Evolutionary conservation across 495 filamentous ascomycete species (phyloP), one percentile per base, ranked within the genome.

Genomic region (Tetracladium marchalianum): DNA sequence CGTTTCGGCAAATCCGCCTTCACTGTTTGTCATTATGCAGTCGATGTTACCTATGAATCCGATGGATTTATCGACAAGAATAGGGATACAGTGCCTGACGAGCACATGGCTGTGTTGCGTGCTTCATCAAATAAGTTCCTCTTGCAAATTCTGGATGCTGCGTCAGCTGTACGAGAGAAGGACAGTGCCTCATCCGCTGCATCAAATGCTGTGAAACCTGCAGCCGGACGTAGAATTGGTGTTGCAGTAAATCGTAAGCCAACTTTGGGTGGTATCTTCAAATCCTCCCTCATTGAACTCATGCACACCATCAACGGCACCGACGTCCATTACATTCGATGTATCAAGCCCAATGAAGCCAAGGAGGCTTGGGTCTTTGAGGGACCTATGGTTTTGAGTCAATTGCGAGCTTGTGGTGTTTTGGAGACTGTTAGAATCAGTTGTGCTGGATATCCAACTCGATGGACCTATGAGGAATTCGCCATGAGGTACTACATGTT

Each of bases 31-130:
- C 92, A 99, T 70, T 99, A 99, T 71, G 92, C 92, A 41, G 75
- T 97, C 50, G 93, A 97, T 58, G 92, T 99, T 56, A 99, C 92
- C 13, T 99, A 99, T 58, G 92, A 99, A 61, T 96, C 90, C n/a
- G 92, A 99, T 60, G 92, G 93, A 11, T 99, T 99, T 64, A 96
- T 99, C 58, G 93, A 99, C 64, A 99, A 99, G 76, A 99, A 99
- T 61, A 78, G 92, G 57, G 92, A 99, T 63, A 99, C 92, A 19
- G 92, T 99, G 37, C 92, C 92, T 5, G 92, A 99, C 63, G 92
- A 99, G 67, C 92, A 97, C 63, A 81, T 97, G 81, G 88, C 90
- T 34, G 80, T 97, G 33, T 74, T 99, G 47, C 83, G 76, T 55
- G 77, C 79, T 24, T 90, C 92, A 0, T 83, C 81, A 9, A 97